phyloP scores from a whole-genome alignment of 768 basidiomycete species.

The Boletus coccyginus region DNA sequence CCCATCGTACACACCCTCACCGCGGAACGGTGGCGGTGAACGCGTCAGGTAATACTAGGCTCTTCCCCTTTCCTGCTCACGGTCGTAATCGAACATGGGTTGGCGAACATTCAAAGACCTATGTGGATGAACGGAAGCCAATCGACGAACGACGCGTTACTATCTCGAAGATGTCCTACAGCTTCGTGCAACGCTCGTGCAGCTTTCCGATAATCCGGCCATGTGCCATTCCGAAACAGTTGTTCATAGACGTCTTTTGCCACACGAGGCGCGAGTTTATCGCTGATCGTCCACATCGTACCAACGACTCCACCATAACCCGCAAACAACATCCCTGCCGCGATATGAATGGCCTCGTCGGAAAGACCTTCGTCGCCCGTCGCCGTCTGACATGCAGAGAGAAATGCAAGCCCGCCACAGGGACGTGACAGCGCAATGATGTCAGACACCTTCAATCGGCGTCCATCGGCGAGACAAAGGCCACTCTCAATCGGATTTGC shows the following conservation, averaged over 20 bases:
- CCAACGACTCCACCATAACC: constrained; percentile 35
- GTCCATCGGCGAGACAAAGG: neutral
- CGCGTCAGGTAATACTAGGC: too few relatives aligned
- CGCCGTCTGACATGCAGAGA: constrained; percentile 42
- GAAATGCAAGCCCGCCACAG: constrained; percentile 36
- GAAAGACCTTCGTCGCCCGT: too few relatives aligned
- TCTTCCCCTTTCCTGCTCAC: too few relatives aligned
- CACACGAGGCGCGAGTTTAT: constrained; percentile 8
- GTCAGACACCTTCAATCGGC: neutral
- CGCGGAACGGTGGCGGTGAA: too few relatives aligned
- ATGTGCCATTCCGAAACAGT: neutral
- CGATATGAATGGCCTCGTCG: too few relatives aligned
- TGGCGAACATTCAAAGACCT: neutral
- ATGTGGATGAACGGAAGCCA: neutral
- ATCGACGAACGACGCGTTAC: neutral
- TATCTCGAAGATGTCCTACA: neutral
- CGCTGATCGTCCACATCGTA: constrained; percentile 43
- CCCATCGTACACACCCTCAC: too few relatives aligned
- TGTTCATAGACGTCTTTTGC: neutral
- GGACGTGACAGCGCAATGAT: neutral
- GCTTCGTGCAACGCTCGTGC: neutral
- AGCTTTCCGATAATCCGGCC: neutral
- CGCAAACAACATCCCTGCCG: constrained; percentile 34
- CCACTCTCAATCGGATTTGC: neutral
- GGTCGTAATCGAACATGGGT: too few relatives aligned